Percentiles rank a stretch among this genome's conserved stretches.
Evolutionary conservation across 2,329 filamentous ascomycete genomes (phyloP).

Genomic region (Stagonosporopsis vannaccii): DNA sequence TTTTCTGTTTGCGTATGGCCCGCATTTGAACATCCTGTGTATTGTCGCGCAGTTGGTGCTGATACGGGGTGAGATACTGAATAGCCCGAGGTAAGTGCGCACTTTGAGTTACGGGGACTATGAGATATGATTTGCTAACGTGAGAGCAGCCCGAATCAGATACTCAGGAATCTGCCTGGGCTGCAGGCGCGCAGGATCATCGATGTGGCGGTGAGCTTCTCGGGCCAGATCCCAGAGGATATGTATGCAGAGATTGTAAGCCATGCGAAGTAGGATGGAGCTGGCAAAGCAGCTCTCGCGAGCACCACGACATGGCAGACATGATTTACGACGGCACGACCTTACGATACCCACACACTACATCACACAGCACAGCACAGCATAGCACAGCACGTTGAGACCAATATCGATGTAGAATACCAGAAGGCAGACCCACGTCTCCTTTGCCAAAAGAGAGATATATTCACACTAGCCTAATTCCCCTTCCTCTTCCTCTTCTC

Average conservation of each 20-base stretch:
- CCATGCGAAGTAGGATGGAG: slow-evolving; percentile 72
- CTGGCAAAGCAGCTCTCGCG: background rate
- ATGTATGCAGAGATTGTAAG: slow-evolving; percentile 88
- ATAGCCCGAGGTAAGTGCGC: slow-evolving; percentile 75
- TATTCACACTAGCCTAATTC: background rate
- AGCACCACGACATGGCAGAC: background rate
- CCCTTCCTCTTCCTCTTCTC: slow-evolving; percentile 77
- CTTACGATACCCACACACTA: slow-evolving; percentile 14
- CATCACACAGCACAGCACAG: background rate
- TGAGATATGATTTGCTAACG: background rate
- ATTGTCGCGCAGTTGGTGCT: slow-evolving; percentile 94
- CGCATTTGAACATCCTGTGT: slow-evolving; percentile 93
- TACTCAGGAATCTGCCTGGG: slow-evolving; percentile 85
- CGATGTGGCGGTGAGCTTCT: slow-evolving; percentile 81
- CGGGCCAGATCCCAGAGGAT: slow-evolving; percentile 88
- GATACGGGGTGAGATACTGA: slow-evolving; percentile 83
- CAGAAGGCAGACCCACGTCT: background rate
- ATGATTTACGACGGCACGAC: slow-evolving; percentile 18
- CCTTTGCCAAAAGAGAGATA: background rate
- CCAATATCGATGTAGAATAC: background rate
- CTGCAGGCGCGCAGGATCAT: slow-evolving; percentile 86
- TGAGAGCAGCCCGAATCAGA: slow-evolving; percentile 80
- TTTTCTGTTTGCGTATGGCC: slow-evolving; percentile 94
- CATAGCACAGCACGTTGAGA: background rate
- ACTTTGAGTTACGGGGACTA: background rate